A percentile compares a stretch with the other conserved stretches of the same genome.
These are phyloP conservation scores for Trypanosomatidae sp. DNA, from an alignment of 208 protist species.

Conservation along the genomic window DNA sequence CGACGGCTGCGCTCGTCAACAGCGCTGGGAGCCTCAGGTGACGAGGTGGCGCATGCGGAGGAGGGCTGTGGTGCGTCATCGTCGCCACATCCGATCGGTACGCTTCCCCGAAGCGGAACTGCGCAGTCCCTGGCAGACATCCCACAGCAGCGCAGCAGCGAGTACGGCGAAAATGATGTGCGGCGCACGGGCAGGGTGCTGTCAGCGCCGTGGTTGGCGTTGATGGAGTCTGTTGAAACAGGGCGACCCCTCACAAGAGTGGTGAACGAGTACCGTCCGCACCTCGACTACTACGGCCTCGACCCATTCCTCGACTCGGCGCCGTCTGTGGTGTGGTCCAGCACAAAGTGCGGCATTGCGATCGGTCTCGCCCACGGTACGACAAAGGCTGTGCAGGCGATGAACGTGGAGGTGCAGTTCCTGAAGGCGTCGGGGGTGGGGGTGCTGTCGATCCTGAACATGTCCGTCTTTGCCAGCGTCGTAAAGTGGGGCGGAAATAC, in stretches of 20 bases:
- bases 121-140: neutral
- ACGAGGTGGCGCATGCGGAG: neutral
- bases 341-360: conserved; percentile 73
- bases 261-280: conserved; percentile 70
- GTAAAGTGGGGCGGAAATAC: conserved; percentile 89
- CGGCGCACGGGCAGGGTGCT: conserved; percentile 6
- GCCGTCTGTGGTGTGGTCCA: conserved; percentile 83
- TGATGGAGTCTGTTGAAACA: conserved; percentile 68
- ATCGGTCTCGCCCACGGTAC: conserved; percentile 81
- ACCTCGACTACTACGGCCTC: conserved; percentile 81
- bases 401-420: conserved; percentile 85
- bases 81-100: conserved; percentile 5
- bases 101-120: conserved; percentile 2
- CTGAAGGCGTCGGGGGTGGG: conserved; percentile 78
- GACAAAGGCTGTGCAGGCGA: conserved; percentile 55
- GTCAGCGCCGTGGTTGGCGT: conserved; percentile 54
- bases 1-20: conserved; percentile 10
- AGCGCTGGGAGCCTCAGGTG: neutral
- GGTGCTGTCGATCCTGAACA: conserved; percentile 81
- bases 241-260: conserved; percentile 63
- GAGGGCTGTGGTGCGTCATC: neutral
- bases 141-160: neutral
- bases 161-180: neutral
- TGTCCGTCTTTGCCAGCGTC: conserved; percentile 75
- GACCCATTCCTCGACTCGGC: conserved; percentile 77